These are phyloP conservation scores for Podospora conica DNA, from an alignment of 495 filamentous ascomycete genomes.

Conservation along the genomic window DNA sequence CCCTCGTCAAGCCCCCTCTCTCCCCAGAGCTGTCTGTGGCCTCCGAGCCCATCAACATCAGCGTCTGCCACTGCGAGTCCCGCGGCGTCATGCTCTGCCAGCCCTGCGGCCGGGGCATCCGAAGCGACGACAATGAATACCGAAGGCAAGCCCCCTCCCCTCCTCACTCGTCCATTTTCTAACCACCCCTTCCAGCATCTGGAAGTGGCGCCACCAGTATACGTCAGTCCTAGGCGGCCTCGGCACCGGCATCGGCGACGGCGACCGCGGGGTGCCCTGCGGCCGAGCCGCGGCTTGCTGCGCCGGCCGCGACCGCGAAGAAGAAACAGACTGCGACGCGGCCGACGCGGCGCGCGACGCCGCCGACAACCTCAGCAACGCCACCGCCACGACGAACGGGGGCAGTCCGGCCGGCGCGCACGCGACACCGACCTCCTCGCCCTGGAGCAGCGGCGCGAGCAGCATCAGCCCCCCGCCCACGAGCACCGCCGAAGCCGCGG, in stretches of 20 bases:
- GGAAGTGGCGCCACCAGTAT: slow-evolving; percentile 86
- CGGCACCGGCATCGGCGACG: slow-evolving; percentile 82
- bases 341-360: slow-evolving; percentile 48
- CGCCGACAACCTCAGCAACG: slow-evolving; percentile 13
- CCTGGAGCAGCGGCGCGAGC: slow-evolving; percentile 2
- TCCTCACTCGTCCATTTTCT: background rate
- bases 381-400: background rate
- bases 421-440: background rate
- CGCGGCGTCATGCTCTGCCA: slow-evolving; percentile 72
- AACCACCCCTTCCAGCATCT: slow-evolving; percentile 47
- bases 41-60: slow-evolving; percentile 45
- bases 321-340: slow-evolving; percentile 73
- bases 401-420: background rate
- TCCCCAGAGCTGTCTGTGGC: slow-evolving; percentile 22
- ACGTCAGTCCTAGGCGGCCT: slow-evolving; percentile 70
- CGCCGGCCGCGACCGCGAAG: slow-evolving; percentile 63
- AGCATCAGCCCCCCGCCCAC: slow-evolving; percentile 1
- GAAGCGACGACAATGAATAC: slow-evolving; percentile 66
- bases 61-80: slow-evolving; percentile 60
- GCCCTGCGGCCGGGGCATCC: slow-evolving; percentile 64
- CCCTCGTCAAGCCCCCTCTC: slow-evolving; percentile 32
- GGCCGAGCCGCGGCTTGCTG: slow-evolving; percentile 65
- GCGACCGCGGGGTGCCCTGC: slow-evolving; percentile 78
- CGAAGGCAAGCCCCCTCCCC: slow-evolving; percentile 29
- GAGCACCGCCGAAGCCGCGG: slow-evolving; percentile 5